A percentile compares a stretch with the other conserved stretches of the same genome.
These are phyloP conservation scores for Trypanosoma conorhini DNA, from an alignment of 208 protist species.

Conservation along the genomic window DNA sequence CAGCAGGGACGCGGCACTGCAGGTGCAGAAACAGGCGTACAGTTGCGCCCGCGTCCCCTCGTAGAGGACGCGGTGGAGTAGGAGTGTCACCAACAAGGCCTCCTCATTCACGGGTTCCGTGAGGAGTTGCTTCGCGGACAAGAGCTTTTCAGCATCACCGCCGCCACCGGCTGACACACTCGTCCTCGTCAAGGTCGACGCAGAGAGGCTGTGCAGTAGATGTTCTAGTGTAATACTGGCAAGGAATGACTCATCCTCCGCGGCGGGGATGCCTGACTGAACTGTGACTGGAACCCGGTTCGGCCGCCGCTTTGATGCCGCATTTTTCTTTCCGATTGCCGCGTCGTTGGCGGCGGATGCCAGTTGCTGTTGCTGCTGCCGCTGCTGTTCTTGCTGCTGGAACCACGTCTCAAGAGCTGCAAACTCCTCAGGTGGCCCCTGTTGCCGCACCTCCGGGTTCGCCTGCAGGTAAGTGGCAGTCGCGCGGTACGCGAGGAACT, in stretches of 20 bases:
- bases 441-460: conserved; percentile 13
- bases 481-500: conserved; percentile 19
- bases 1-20: conserved; percentile 4
- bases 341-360: not conserved
- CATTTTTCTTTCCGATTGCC: conserved; percentile 9
- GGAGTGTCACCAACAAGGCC: conserved; percentile 1
- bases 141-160: not conserved
- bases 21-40: conserved; percentile 24
- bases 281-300: not conserved
- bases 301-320: not conserved
- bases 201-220: conserved; percentile 2
- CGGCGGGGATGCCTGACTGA: not conserved
- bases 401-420: not conserved
- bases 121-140: not conserved
- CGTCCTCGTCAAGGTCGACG: not conserved
- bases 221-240: conserved; percentile 10
- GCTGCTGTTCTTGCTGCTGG: not conserved
- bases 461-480: conserved; percentile 4
- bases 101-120: conserved; percentile 9
- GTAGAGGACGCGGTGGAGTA: conserved; percentile 24
- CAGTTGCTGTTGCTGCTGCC: conserved; percentile 6
- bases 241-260: conserved; percentile 17
- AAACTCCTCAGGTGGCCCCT: conserved; percentile 19
- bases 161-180: not conserved
- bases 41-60: conserved; percentile 9